A percentile compares a stretch with the other conserved stretches of the same genome.
Evolutionary conservation across 179 eudicot species (phyloP).

Genomic region (Silene coronaria): DNA sequence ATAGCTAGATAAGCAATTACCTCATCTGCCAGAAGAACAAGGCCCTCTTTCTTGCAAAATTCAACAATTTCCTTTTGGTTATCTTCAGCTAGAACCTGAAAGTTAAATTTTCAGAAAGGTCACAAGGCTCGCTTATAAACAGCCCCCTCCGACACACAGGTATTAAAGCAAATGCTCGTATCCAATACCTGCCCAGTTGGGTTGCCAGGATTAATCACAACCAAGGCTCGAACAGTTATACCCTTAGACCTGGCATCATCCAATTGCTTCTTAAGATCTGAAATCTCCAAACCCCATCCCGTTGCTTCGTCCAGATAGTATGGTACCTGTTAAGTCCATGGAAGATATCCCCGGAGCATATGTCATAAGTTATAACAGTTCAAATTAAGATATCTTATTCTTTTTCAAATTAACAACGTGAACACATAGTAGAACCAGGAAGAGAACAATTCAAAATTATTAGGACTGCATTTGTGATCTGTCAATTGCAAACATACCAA

Average conservation of each 20-base stretch:
- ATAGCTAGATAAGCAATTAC: conserved; percentile 28
- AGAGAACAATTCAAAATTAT: conserved; percentile 26
- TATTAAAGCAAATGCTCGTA: background rate
- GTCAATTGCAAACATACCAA: conserved; percentile 51
- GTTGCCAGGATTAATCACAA: conserved; percentile 95
- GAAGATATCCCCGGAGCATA: background rate
- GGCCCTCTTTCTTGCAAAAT: conserved; percentile 84
- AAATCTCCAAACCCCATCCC: conserved; percentile 90
- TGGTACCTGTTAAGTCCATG: conserved; percentile 51
- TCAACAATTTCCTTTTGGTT: conserved; percentile 77
- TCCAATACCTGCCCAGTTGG: conserved; percentile 82
- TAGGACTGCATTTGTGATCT: background rate
- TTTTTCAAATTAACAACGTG: background rate
- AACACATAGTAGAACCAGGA: background rate
- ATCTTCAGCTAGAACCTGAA: conserved; percentile 82
- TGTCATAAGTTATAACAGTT: background rate
- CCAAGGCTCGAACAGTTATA: conserved; percentile 74
- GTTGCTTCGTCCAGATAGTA: conserved; percentile 91
- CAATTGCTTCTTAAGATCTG: conserved; percentile 71
- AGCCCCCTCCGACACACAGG: background rate
- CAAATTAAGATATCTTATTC: background rate
- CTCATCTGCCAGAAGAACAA: conserved; percentile 95
- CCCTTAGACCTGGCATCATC: conserved; percentile 76
- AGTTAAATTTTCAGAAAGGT: background rate
- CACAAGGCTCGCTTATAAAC: background rate